Conservation (phyloP, 2,329 filamentous ascomycete genomes). For the Fusarium nelsonii region DNA sequence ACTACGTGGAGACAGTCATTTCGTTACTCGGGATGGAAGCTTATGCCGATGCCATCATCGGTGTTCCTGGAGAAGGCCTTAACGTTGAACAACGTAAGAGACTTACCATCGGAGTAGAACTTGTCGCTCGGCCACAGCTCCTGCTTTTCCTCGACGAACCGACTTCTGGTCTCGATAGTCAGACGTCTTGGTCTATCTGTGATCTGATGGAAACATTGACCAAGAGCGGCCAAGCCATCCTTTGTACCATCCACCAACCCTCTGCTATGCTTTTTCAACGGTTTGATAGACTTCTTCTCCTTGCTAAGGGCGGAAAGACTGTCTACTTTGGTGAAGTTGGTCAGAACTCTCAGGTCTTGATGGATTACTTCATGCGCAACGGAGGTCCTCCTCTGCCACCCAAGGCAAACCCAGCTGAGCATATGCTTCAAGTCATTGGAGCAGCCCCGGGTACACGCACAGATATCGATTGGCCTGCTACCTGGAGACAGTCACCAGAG, state of each 20-base stretch:
- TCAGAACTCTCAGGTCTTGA: conserved; percentile 64
- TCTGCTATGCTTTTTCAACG: conserved; percentile 61
- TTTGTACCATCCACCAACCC: conserved; percentile 43
- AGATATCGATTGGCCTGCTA: conserved; percentile 54
- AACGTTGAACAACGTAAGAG: conserved; percentile 71
- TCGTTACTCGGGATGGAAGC: conserved; percentile 71
- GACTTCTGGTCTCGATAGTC: conserved; percentile 69
- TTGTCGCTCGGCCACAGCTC: conserved; percentile 65
- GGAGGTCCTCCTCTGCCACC: conserved; percentile 65
- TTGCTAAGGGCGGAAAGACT: conserved; percentile 54
- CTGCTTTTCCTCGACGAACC: conserved; percentile 71
- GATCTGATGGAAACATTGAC: conserved; percentile 70
- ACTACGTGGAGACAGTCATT: conserved; percentile 82
- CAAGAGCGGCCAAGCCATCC: conserved; percentile 60
- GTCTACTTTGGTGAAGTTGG: conserved; percentile 78
- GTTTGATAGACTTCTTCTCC: conserved; percentile 4
- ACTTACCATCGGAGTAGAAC: conserved; percentile 68
- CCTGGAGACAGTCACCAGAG: conserved; percentile 54
- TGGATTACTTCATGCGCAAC: conserved; percentile 72
- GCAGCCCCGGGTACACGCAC: conserved; percentile 63
- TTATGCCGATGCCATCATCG: conserved; percentile 72
- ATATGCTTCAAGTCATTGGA: conserved; percentile 67
- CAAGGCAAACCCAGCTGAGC: conserved; percentile 75
- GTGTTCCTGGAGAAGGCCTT: conserved; percentile 67
- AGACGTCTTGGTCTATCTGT: conserved; percentile 70